Base-by-base conservation (phyloP, 352 stramenopile genomes). In the Pythium monospermum region DNA sequence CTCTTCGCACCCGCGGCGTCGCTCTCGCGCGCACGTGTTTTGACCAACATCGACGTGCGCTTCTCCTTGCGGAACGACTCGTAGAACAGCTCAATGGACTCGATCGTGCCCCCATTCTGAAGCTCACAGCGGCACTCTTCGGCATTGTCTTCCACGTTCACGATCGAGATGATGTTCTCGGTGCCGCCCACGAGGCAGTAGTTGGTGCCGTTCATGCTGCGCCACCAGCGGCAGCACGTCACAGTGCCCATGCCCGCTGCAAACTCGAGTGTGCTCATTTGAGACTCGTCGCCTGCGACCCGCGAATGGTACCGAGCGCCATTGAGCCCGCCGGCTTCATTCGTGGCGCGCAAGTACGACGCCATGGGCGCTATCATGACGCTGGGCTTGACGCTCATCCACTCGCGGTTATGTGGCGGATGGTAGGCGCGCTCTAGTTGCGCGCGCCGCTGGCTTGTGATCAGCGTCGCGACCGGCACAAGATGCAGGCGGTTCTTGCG, bases 231-330 rank as follows among this genome's bases (percentile, higher is more conserved):
- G 3, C 72, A 59, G 54, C 80, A 91, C 53, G 73, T 86, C 47
- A 86, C 71, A 0, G 49, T 55, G 6, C 82, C 81, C 51, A 94
- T 83, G 26, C 82, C 83, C 5, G 66, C 57, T 0, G 77, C 76
- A 41, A 94, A 91, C 64, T 89, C 81, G 16, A 94, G 66, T 28
- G 73, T 87, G 55, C 81, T 92, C 78, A 94, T 87, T 60, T 93
- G 79, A 53, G 87, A 68, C 28, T 90, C 64, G 36, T 94, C 83
- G 13, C 82, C 80, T 0, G 83, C 76, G 12, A 94, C 82, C 37
- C 86, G 76, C 12, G 81, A 92, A 49, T 86, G 71, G 60, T 94
- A 94, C 6, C 82, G 67, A 42, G 83, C 81, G 41, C 79, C 83
- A 49, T 94, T 92, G 11, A 89, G 66, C 0, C 83, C 83, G 40